Base-by-base conservation (phyloP, 139 green algal genomes). In the Haematococcus lacustris region DNA sequence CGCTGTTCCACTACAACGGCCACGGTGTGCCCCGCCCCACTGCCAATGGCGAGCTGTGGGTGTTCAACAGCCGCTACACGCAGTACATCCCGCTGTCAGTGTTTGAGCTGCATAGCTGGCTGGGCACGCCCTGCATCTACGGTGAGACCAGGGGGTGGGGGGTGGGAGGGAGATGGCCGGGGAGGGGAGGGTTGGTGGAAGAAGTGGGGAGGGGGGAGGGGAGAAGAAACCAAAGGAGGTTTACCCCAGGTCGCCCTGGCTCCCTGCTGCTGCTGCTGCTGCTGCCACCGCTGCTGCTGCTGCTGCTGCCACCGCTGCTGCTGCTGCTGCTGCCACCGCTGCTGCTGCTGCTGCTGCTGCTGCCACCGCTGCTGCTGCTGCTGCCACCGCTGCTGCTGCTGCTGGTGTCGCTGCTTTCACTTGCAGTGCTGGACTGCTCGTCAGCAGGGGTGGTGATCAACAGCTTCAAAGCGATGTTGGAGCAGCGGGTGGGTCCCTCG, bases 1-100 rank as follows among this genome's bases (percentile, higher is more conserved):
- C 98, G 59, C 86, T 99, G 74, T 97, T 98, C 74, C 96, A 99
- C 80, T 99, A 99, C 88, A 99, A 99, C 81, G 96, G 96, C 23
- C 96, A 99, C 75, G 95, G 96, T 43, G 96, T 99, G 70, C 96
- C 96, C 34, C 88, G 89, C 38, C 96, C 96, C 5, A 99, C 96
- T 6, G 82, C 80, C 3, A 99, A 99, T 76, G 96, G 96, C 23
- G 96, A 99, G 82, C 73, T 97, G 62, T 98, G 93, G 93, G 88
- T 98, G 21, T 98, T 98, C 87, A 98, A 98, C 85, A 85, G 73
- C 78, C 81, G 71, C 26, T 98, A 97, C 89, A 98, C 94, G 38
- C 94, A 99, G 84, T 99, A 99, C 87, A 99, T 99, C 70, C 96
- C 96, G 5, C 86, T 99, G 26, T 97, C 88, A 33, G 85, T 98